Conservation (phyloP, 805 yeast genomes). For the Ogataea allantospora region DNA sequence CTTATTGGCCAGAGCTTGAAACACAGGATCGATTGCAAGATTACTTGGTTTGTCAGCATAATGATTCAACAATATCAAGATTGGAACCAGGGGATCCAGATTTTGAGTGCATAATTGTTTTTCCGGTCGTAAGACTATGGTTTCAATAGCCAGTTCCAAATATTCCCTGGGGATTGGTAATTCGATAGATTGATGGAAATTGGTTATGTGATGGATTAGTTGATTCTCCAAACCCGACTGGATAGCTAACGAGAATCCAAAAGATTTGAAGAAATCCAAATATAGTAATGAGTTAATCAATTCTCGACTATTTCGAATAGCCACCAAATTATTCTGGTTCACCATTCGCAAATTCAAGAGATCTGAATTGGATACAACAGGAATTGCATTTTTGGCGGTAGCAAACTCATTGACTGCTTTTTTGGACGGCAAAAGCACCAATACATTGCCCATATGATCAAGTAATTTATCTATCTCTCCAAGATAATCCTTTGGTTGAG, state of each 20-base stretch:
- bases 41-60: constrained; percentile 5
- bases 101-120: not conserved
- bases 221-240: constrained; percentile 9
- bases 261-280: constrained; percentile 9
- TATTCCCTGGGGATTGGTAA: constrained; percentile 1
- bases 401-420: constrained; percentile 7
- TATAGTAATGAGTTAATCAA: constrained; percentile 11
- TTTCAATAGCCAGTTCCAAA: constrained; percentile 3
- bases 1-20: not conserved
- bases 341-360: constrained; percentile 10
- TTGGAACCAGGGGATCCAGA: constrained; percentile 8
- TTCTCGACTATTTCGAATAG: constrained; percentile 10
- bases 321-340: constrained; percentile 13
- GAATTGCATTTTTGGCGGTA: not conserved
- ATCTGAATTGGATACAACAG: constrained; percentile 1
- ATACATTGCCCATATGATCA: constrained; percentile 2
- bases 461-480: constrained; percentile 3
- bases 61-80: constrained; percentile 9
- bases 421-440: constrained; percentile 16
- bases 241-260: constrained; percentile 11
- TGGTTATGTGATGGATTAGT: constrained; percentile 1
- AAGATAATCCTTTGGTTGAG: not conserved
- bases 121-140: constrained; percentile 10
- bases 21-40: constrained; percentile 7
- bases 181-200: constrained; percentile 5